These are phyloP conservation scores for Phyllostachys edulis DNA, from an alignment of 176 grass and related monocot species.

Conservation along the genomic window DNA sequence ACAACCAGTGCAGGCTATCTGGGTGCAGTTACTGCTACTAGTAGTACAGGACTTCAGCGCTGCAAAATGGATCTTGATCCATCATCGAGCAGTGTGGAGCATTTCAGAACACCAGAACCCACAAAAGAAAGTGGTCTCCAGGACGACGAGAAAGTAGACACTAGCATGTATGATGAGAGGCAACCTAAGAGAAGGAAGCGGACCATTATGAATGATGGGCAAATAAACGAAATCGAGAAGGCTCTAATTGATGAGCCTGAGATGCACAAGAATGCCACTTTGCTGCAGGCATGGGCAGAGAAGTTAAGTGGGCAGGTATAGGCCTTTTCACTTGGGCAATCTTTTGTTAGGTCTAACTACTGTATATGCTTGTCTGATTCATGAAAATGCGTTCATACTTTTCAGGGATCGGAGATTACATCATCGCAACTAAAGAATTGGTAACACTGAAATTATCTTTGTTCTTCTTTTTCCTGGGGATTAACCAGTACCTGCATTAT, in stretches of 20 bases:
- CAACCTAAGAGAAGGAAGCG: conserved; percentile 89
- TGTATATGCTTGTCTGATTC: conserved; percentile 31
- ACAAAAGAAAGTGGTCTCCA: conserved; percentile 56
- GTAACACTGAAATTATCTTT: conserved; percentile 45
- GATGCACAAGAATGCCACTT: conserved; percentile 77
- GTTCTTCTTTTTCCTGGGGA: not conserved
- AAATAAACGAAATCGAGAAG: conserved; percentile 74
- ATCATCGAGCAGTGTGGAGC: conserved; percentile 35
- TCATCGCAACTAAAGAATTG: conserved; percentile 96
- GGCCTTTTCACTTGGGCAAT: conserved; percentile 25
- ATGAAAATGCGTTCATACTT: conserved; percentile 22
- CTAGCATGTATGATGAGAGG: conserved; percentile 54
- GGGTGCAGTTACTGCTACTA: not conserved
- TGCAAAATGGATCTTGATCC: conserved; percentile 53
- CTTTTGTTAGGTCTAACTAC: not conserved
- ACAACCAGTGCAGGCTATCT: conserved; percentile 28
- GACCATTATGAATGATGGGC: conserved; percentile 85
- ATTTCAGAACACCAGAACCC: conserved; percentile 47
- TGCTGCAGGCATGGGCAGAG: conserved; percentile 75
- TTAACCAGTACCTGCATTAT: not conserved
- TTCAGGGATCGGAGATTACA: conserved; percentile 95
- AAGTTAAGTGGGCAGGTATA: conserved; percentile 68
- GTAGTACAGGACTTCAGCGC: conserved; percentile 21
- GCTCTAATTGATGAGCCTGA: conserved; percentile 86
- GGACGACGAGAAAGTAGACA: conserved; percentile 73